Conservation (phyloP, 2,329 filamentous ascomycete genomes). For the Calonectria pseudoreteaudii region DNA sequence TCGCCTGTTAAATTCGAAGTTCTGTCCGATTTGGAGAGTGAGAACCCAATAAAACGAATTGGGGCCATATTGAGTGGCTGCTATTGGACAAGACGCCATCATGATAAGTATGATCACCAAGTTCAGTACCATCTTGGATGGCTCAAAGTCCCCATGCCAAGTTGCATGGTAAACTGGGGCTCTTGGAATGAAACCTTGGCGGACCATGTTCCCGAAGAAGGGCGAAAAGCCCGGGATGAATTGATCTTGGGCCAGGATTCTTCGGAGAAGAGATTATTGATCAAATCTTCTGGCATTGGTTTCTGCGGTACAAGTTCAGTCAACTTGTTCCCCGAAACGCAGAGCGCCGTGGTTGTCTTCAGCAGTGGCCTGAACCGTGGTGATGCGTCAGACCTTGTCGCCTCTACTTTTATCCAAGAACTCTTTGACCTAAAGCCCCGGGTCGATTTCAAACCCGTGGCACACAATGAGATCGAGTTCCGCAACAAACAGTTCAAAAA, state of each 20-base stretch:
- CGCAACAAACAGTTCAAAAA: not conserved
- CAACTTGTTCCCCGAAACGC: not conserved
- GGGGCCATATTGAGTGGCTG: not conserved
- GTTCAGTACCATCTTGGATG: not conserved
- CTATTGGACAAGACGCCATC: not conserved
- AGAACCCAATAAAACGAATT: not conserved
- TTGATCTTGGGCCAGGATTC: not conserved
- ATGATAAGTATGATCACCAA: not conserved
- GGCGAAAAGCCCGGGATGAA: not conserved
- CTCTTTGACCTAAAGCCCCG: not conserved
- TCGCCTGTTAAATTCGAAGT: not conserved
- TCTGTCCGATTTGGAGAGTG: not conserved
- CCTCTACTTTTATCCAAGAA: not conserved
- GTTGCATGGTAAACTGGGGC: not conserved
- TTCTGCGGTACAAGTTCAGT: not conserved
- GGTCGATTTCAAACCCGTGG: not conserved
- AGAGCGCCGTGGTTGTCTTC: not conserved
- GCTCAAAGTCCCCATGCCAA: not conserved
- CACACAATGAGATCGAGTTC: not conserved
- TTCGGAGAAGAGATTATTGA: not conserved
- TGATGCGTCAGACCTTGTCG: not conserved
- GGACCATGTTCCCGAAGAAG: not conserved
- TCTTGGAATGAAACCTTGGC: conserved; percentile 3
- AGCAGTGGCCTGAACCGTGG: not conserved
- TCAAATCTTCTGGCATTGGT: not conserved